phyloP scores from a whole-genome alignment of 2,329 filamentous ascomycete species.

The Orbilia ellipsospora region DNA sequence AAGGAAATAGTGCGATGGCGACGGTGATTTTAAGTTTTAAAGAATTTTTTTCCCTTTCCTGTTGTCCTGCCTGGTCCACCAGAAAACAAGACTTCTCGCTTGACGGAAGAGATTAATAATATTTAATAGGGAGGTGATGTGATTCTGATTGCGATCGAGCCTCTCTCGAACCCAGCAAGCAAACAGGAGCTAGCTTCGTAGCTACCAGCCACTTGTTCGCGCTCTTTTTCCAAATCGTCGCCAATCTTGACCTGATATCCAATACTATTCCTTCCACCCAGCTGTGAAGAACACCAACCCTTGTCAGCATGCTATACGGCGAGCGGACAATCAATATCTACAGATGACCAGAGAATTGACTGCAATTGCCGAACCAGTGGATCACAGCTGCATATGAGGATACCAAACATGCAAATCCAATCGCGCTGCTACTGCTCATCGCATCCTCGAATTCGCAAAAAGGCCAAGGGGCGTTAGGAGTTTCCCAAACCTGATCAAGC shows the following conservation, averaged over 20 bases:
- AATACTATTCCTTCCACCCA: too few relatives aligned
- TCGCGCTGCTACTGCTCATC: too few relatives aligned
- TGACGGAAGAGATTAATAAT: slow-evolving; percentile 18
- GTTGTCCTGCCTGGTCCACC: neutral
- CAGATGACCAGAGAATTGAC: too few relatives aligned
- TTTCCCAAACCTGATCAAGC: too few relatives aligned
- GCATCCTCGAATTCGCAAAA: too few relatives aligned
- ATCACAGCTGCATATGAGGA: too few relatives aligned
- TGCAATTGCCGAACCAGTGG: too few relatives aligned
- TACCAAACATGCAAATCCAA: too few relatives aligned
- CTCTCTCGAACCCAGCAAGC: slow-evolving; percentile 30
- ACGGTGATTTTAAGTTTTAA: slow-evolving; percentile 26
- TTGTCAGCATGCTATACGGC: too few relatives aligned
- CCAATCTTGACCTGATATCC: neutral
- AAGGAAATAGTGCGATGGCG: slow-evolving; percentile 17
- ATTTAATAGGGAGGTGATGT: slow-evolving; percentile 13
- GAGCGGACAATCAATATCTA: too few relatives aligned
- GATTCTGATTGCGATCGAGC: slow-evolving; percentile 13
- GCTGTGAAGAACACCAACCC: too few relatives aligned
- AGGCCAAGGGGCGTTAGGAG: too few relatives aligned
- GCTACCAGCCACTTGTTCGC: slow-evolving; percentile 5
- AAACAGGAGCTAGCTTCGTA: slow-evolving; percentile 1
- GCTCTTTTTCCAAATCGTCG: slow-evolving; percentile 1
- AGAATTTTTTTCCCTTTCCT: slow-evolving; percentile 2
- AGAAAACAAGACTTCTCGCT: slow-evolving; percentile 6